Base-by-base conservation (phyloP, 2,329 filamentous ascomycete species). In the Pochonia chlamydosporia region DNA sequence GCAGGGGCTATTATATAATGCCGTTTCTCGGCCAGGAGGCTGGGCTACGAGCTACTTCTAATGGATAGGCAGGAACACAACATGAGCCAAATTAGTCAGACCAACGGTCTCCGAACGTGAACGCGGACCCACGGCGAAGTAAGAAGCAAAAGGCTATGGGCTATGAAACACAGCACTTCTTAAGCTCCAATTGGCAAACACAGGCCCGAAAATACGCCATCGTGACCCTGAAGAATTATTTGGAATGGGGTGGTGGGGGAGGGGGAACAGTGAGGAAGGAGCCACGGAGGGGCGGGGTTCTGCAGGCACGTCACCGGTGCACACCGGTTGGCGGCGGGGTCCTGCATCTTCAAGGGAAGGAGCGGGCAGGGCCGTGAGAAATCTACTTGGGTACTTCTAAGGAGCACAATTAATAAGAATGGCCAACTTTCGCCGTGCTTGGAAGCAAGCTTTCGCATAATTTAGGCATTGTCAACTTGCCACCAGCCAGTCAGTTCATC, bases 221-320 rank as follows among this genome's bases (percentile, higher is more conserved):
- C 28, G 42, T 35, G 9, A n/a, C 11, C 16, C 3, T 4, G 16
- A 20, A 23, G 25, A 21, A 35, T 31, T 25, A 24, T 36, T 44
- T 44, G 26, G 42, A 44, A 35, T 35, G 35, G 26, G n/a, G n/a
- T 43, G 41, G 41, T 31, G 28, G 41, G n/a, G 41, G 18, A 9
- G 18, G 28, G 13, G 42, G 26, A 4, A 30, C 10, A 18, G 31
- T 1, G 14, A n/a, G 30, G 30, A 33, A 33, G 2, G 30, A 33
- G 14, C 14, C n/a, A 36, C 5, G 33, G 16, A 20, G n/a, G 33
- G 33, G 16, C n/a, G 33, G 33, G 33, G 18, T 36, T n/a, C 14
- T 33, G 14, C 30, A n/a, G n/a, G 6, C 30, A 33, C 30, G 30
- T 33, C 30, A 33, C 30, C 6, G 14, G 16, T 11, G 13, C 13